Conservation (phyloP, 1,284 basidiomycete species). For the Ustilago xerochloae region DNA sequence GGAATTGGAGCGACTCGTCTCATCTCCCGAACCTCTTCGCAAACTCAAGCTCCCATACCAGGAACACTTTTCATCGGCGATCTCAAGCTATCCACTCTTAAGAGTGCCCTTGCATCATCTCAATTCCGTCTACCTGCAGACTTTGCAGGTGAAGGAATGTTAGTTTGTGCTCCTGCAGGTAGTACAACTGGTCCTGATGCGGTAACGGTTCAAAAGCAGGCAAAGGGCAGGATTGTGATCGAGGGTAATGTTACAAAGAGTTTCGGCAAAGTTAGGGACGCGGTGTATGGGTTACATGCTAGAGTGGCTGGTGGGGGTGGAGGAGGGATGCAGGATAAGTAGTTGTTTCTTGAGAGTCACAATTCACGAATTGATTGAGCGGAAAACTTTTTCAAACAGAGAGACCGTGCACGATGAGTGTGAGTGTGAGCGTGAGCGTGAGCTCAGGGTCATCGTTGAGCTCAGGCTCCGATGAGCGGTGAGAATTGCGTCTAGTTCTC, state of each 20-base stretch:
- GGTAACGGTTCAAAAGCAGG: conserved; percentile 58
- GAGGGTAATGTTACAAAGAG: conserved; percentile 60
- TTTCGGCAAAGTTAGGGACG: conserved; percentile 51
- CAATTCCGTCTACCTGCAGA: conserved; percentile 60
- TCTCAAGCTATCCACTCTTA: conserved; percentile 64
- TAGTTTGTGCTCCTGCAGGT: conserved; percentile 58
- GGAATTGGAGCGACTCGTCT: not conserved
- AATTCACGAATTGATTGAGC: no score
- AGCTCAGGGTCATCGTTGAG: no score
- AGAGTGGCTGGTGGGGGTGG: conserved; percentile 32
- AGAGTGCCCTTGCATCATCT: conserved; percentile 33
- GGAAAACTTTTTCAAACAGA: no score
- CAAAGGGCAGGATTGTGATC: conserved; percentile 58
- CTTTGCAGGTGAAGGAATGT: conserved; percentile 66
- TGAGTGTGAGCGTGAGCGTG: no score
- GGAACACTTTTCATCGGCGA: conserved; percentile 66
- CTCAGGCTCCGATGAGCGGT: no score
- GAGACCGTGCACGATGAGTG: no score
- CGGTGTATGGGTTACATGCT: conserved; percentile 62
- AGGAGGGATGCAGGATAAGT: not conserved
- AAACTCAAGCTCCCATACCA: not conserved
- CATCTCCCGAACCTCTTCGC: not conserved
- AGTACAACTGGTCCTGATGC: conserved; percentile 26
- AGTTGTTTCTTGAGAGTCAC: no score
- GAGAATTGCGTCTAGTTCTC: no score